Evolutionary conservation across 75 land plant species (phyloP).

Genomic region (Isoetes taiwanensis): DNA sequence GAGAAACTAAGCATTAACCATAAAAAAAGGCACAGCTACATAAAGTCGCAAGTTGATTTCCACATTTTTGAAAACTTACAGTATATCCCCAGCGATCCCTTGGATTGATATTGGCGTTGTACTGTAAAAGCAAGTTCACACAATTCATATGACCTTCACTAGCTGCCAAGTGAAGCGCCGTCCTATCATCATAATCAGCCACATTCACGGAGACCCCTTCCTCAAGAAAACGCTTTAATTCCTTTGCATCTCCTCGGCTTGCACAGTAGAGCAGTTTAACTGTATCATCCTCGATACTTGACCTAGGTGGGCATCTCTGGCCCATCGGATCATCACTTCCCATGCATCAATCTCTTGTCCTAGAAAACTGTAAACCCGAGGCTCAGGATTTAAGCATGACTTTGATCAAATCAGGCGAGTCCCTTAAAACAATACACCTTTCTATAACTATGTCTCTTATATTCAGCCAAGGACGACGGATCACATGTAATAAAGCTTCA

Average conservation of each 20-base stretch:
- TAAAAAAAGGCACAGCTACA: not conserved
- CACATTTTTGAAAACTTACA: slow-evolving; percentile 14
- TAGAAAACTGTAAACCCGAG: no score
- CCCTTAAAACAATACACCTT: no score
- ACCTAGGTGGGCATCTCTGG: no score
- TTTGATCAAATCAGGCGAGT: no score
- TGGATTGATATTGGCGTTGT: slow-evolving; percentile 29
- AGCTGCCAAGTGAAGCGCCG: slow-evolving; percentile 62
- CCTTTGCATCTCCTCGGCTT: slow-evolving; percentile 37
- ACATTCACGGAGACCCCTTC: slow-evolving; percentile 31
- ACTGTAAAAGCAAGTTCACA: slow-evolving; percentile 37
- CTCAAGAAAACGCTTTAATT: slow-evolving; percentile 31
- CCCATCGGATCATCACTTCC: no score
- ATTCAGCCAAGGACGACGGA: no score
- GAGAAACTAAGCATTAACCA: not conserved
- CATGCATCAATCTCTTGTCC: no score
- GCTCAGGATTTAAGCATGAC: no score
- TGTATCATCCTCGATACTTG: slow-evolving; percentile 24
- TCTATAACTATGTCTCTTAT: no score
- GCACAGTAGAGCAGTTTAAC: slow-evolving; percentile 42
- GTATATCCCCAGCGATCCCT: slow-evolving; percentile 40
- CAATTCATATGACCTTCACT: slow-evolving; percentile 49
- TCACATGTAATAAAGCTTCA: no score
- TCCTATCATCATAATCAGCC: slow-evolving; percentile 47
- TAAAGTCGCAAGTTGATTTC: not conserved